A percentile compares a stretch with the other conserved stretches of the same genome.
These are phyloP conservation scores for Suillus subalutaceus DNA, from an alignment of 768 basidiomycete genomes.

Conservation along the genomic window DNA sequence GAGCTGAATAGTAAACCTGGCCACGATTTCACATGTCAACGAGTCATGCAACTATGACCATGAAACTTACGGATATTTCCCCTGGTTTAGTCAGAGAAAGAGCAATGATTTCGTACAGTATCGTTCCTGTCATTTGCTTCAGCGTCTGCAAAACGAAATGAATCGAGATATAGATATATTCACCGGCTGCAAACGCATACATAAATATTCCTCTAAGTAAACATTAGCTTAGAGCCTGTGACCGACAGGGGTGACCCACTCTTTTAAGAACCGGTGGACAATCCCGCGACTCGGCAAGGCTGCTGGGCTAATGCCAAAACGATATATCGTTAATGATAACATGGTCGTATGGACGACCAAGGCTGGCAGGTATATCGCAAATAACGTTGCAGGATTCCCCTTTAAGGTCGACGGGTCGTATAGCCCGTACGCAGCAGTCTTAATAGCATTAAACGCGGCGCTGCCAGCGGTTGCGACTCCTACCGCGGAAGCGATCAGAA, in stretches of 20 bases:
- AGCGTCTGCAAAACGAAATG: background rate
- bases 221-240: background rate
- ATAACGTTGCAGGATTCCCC: background rate
- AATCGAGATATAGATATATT: no score
- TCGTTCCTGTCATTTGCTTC: slow-evolving; percentile 17
- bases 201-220: slow-evolving; percentile 24
- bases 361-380: slow-evolving; percentile 19
- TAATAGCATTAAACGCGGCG: background rate
- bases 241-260: slow-evolving; percentile 13
- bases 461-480: background rate
- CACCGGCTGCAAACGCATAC: slow-evolving; percentile 25
- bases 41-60: background rate
- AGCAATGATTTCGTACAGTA: slow-evolving; percentile 19
- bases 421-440: background rate
- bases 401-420: background rate
- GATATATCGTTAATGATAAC: slow-evolving; percentile 22
- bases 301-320: slow-evolving; percentile 13
- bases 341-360: slow-evolving; percentile 19
- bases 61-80: slow-evolving; percentile 16
- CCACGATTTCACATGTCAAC: background rate
- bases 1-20: slow-evolving; percentile 17
- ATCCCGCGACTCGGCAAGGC: slow-evolving; percentile 14
- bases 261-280: slow-evolving; percentile 24
- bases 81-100: slow-evolving; percentile 11
- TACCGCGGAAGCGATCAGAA: slow-evolving; percentile 1